Conservation (phyloP, 148 eudicot species). For the Cornus kousa region DNA sequence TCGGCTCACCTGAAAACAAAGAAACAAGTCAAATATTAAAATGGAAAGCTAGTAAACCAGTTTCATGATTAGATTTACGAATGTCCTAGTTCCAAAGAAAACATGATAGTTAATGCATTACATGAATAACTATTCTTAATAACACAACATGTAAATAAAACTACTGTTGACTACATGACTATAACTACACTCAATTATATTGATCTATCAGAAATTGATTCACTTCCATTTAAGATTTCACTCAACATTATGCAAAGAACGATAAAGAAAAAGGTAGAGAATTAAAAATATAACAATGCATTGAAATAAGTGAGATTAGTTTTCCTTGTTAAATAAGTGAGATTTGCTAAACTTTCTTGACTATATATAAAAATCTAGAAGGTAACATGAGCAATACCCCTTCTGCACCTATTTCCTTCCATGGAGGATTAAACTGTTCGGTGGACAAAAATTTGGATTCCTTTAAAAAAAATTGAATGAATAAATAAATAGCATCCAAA, state of each 20-base stretch:
- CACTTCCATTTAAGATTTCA: not conserved
- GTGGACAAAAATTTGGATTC: not conserved
- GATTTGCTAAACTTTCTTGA: not conserved
- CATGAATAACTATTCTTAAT: not conserved
- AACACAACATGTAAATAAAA: not conserved
- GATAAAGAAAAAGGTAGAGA: not conserved
- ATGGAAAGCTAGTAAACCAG: not conserved
- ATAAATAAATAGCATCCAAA: not conserved
- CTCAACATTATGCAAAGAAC: not conserved
- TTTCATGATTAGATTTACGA: not conserved
- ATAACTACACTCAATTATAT: not conserved
- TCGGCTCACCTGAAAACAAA: constrained; percentile 32
- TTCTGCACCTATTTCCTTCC: not conserved
- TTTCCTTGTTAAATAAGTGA: not conserved
- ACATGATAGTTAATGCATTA: not conserved
- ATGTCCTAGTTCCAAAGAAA: not conserved
- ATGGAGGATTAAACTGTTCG: not conserved
- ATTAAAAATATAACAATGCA: not conserved
- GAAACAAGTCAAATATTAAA: not conserved
- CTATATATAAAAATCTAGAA: not conserved
- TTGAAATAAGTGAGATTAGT: not conserved
- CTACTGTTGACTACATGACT: not conserved
- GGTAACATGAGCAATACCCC: not conserved
- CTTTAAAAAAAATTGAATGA: not conserved
- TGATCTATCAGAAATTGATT: not conserved